Evolutionary conservation across 2,329 filamentous ascomycete species (phyloP).

Genomic region (Pseudocercospora fijiensis): DNA sequence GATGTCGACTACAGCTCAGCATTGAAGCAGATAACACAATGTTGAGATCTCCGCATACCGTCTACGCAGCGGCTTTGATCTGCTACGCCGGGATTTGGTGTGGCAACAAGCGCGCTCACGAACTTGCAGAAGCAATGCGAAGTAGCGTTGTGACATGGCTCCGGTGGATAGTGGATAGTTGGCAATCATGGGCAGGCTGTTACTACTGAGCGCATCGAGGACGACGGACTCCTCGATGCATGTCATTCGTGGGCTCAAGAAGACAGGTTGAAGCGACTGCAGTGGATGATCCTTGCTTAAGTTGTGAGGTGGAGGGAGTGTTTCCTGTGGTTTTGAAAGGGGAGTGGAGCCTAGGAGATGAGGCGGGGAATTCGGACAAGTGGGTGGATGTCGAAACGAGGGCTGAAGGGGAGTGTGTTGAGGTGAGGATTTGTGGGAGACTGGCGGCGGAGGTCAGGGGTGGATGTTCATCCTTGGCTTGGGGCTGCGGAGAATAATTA

Average conservation of each 20-base stretch:
- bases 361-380: background rate
- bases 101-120: slow-evolving; percentile 4
- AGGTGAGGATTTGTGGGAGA: background rate
- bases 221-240: background rate
- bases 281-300: background rate
- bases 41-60: background rate
- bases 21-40: slow-evolving; percentile 1
- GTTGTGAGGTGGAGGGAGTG: background rate
- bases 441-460: background rate
- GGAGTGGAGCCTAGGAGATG: background rate
- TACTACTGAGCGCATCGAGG: background rate
- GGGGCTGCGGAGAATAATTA: background rate
- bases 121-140: slow-evolving; percentile 1
- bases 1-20: slow-evolving; percentile 3
- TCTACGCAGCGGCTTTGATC: slow-evolving; percentile 2
- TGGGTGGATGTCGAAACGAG: background rate
- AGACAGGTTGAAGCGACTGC: background rate
- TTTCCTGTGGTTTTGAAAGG: background rate
- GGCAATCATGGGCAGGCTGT: background rate
- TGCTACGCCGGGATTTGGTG: slow-evolving; percentile 6
- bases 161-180: background rate
- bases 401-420: background rate
- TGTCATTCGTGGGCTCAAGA: background rate
- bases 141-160: slow-evolving; percentile 1
- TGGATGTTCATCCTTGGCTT: slow-evolving; percentile 1